Base-by-base conservation (phyloP, 2,329 filamentous ascomycete genomes). In the Cladophialophora yegresii region DNA sequence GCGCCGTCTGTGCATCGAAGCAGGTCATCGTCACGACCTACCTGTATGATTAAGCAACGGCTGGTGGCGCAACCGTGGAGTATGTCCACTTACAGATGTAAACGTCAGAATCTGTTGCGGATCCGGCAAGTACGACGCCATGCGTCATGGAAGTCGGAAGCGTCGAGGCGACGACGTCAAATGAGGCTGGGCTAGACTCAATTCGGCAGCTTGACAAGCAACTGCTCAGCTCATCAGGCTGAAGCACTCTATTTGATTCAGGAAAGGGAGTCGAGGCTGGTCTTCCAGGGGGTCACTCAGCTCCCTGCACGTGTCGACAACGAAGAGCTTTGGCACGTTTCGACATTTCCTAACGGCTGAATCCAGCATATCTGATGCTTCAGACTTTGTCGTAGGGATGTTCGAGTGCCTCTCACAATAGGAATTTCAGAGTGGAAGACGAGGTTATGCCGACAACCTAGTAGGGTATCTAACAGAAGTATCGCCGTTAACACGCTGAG, bases 111-210 rank as follows among this genome's bases (percentile, higher is more conserved):
- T 36, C n/a, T 22, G n/a, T 30, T 23, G 40, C 36, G 23, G 36
- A 47, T 58, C 36, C 45, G 33, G 33, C 36, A 30, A 28, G 2
- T 1, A 57, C 13, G 22, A 28, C 12, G 20, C 2, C 5, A 43
- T 16, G 26, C 36, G 54, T 57, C 54, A 32, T 57, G 28, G n/a
- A 20, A 32, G 28, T 33, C 22, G n/a, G 8, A 22, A 58, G 20
- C 16, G 20, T 45, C 16, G 30, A 58, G 55, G n/a, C 26, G 36
- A 43, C 36, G 36, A 43, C 36, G 36, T 43, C 36, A 23, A 49
- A 49, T 16, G 33, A 58, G 55, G 55, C 55, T 58, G 55, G 32
- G 26, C 55, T 58, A 32, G 40, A 49, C 55, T 43, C 8, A 20
- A 58, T 49, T 16, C 20, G 16, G 6, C 7, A 16, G 16, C 3